Evolutionary conservation across 129 eudicot genomes (phyloP).

Genomic region (Helichrysum umbraculigerum): DNA sequence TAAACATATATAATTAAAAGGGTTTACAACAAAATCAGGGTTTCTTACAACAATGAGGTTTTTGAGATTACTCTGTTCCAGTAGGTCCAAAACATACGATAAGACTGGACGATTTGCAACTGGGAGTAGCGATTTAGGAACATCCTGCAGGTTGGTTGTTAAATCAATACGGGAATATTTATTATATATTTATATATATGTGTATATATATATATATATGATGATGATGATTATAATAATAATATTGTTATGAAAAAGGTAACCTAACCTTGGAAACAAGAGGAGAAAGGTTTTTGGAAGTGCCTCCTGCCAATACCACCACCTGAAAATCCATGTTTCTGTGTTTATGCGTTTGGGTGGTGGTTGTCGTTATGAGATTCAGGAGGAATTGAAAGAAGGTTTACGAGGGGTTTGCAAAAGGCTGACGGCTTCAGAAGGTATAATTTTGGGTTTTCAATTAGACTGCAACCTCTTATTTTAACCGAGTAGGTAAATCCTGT

Average conservation of each 20-base stretch:
- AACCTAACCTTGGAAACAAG: conserved; percentile 82
- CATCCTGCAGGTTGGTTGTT: conserved; percentile 51
- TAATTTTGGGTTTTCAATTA: no score
- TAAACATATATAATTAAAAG: not conserved
- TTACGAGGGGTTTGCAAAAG: not conserved
- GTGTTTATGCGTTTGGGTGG: not conserved
- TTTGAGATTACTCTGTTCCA: conserved; percentile 77
- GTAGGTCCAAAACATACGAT: conserved; percentile 76
- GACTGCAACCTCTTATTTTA: no score
- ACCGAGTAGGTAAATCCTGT: no score
- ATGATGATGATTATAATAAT: not conserved
- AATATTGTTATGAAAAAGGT: not conserved
- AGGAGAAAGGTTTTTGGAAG: conserved; percentile 76
- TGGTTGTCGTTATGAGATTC: not conserved
- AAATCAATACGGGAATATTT: not conserved
- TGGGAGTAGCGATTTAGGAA: conserved; percentile 90
- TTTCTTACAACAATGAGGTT: conserved; percentile 75
- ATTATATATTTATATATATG: no score
- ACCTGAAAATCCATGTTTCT: conserved; percentile 87
- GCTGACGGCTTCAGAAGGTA: no score
- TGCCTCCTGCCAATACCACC: conserved; percentile 92
- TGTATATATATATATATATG: no score
- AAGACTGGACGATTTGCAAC: conserved; percentile 91
- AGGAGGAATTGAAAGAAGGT: not conserved
- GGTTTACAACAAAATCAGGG: not conserved